Percentiles rank a stretch among this genome's conserved stretches.
Conservation (phyloP, 768 basidiomycete genomes). For the Rhizopogon vesiculosus region DNA sequence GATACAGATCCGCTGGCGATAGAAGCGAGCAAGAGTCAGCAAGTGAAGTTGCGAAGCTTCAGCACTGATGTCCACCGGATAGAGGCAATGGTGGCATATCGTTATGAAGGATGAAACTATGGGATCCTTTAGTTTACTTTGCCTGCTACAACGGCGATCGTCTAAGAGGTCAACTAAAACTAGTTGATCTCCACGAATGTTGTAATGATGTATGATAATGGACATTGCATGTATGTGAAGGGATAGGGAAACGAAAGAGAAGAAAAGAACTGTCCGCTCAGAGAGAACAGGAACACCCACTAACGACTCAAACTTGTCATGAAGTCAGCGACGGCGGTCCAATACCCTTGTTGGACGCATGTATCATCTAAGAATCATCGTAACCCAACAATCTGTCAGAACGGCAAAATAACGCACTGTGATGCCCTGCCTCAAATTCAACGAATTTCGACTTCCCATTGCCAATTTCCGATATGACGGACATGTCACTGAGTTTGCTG, state of each 20-base stretch:
- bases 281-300: not conserved
- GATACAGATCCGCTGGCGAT: conserved; percentile 92
- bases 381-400: not conserved
- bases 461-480: conserved; percentile 40
- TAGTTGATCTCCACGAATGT: not conserved
- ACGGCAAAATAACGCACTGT: conserved; percentile 38
- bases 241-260: not conserved
- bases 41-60: conserved; percentile 93
- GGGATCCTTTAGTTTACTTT: not conserved
- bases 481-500: conserved; percentile 17
- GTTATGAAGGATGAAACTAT: conserved; percentile 68
- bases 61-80: conserved; percentile 98
- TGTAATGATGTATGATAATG: not conserved
- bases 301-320: conserved; percentile 20
- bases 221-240: not conserved
- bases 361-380: conserved; percentile 41
- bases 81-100: conserved; percentile 97
- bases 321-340: conserved; percentile 47
- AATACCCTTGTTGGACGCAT: conserved; percentile 50
- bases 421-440: conserved; percentile 49
- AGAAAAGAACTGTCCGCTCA: not conserved
- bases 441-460: conserved; percentile 51
- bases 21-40: conserved; percentile 89
- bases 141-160: not conserved
- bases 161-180: not conserved